Evolutionary conservation across 2,329 filamentous ascomycete genomes (phyloP).

Genomic region (Plectosphaerella cucumerina): DNA sequence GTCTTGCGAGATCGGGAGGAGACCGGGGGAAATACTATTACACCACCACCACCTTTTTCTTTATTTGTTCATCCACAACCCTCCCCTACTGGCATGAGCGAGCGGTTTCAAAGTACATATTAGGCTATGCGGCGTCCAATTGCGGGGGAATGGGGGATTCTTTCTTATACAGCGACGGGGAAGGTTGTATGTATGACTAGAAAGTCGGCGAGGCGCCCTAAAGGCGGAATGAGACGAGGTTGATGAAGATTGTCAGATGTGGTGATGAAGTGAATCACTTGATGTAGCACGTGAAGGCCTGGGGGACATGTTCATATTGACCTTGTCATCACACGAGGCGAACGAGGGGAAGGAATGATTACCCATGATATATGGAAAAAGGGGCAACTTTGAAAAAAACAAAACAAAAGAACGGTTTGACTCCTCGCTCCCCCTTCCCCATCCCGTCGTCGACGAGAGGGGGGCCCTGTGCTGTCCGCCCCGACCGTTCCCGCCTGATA

Average conservation of each 20-base stretch:
- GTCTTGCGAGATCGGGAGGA: background rate
- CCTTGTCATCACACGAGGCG: too few relatives aligned
- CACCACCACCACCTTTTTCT: background rate
- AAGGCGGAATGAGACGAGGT: background rate
- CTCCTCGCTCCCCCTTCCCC: background rate
- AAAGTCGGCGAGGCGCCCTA: background rate
- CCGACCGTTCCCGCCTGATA: too few relatives aligned
- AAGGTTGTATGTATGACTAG: background rate
- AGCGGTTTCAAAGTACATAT: background rate
- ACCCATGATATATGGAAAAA: background rate
- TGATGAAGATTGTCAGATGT: background rate
- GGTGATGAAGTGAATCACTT: too few relatives aligned
- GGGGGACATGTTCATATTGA: too few relatives aligned
- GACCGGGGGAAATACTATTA: background rate
- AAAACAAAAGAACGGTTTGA: background rate
- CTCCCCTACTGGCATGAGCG: background rate
- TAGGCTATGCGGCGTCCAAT: background rate
- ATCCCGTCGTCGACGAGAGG: background rate
- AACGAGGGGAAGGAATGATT: too few relatives aligned
- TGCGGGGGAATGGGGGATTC: too few relatives aligned
- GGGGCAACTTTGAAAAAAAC: background rate
- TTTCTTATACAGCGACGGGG: too few relatives aligned
- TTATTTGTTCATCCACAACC: background rate
- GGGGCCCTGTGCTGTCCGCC: too few relatives aligned
- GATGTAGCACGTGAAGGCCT: too few relatives aligned